Base-by-base conservation (phyloP, 306 rosid genomes). In the Comarum palustre region DNA sequence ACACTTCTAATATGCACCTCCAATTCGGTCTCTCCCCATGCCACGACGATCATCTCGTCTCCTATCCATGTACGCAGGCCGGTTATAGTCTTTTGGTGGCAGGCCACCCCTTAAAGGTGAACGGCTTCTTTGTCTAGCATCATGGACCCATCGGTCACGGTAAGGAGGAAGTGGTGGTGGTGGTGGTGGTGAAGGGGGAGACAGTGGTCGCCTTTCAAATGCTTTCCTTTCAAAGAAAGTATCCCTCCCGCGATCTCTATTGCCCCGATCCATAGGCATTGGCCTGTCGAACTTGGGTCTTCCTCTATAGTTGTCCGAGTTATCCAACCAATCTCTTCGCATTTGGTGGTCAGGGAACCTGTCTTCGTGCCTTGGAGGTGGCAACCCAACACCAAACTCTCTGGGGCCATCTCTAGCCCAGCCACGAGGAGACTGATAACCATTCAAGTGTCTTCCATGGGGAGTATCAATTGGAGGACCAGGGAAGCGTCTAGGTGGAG, bases 261-360 rank as follows among this genome's bases (percentile, higher is more conserved):
- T 86, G 55, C 84, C 83, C 96, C 93, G 87, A 68, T 90, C 97
- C 34, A 81, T 9, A 32, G 89, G 90, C 38, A 81, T 69, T 62
- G 96, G 86, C 86, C 98, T 83, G 22, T 87, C 96, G 57, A 86
- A 90, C 82, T 89, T 93, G 84, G 66, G 61, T 79, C 96, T 86
- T 24, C 90, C 97, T 82, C 93, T 84, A 69, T 81, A 84, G 67
- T 79, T 73, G 75, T 93, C 98, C 4, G 84, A 51, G 82, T 75
- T 79, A 73, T 90, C 96, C 22, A 84, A 38, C 38, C 92, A 85
- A 51, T 86, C 97, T 73, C 97, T 83, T 51, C 84, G 86, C 27
- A 82, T 47, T 31, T 77, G 81, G 46, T 85, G 88, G 77, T 91
- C 97, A 5, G 87, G 79, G 78, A 82, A 88, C 88, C 94, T 80